Evolutionary conservation across 2,329 filamentous ascomycete species (phyloP), one percentile per base, ranked within the genome.

Genomic region (Talaromyces verruculosus): DNA sequence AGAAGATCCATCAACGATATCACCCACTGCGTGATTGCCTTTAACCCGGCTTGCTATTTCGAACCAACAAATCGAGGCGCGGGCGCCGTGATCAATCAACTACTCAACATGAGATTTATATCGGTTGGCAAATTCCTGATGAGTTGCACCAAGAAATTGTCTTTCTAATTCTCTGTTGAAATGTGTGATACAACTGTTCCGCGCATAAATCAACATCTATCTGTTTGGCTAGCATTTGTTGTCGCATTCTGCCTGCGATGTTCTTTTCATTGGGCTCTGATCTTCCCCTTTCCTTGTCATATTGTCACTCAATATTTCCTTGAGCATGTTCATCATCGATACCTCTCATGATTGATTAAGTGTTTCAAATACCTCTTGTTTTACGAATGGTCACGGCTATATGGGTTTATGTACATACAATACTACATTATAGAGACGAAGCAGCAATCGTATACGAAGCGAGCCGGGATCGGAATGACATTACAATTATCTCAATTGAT

Each of bases 1-100:
- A n/a, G 74, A 75, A 57, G 71, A 75, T 61, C 68, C 73, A 3
- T 17, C n/a, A 30, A n/a, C 41, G n/a, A 19, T 65, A 11, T 47
- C 59, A 39, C 47, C 49, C 22, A 59, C 28, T 35, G 17, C 25
- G 17, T 63, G 25, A 57, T 59, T 11, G 25, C 3, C 17, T 57
- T 55, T 19, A 10, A 35, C 25, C 33, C 10, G 30, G 30, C 30
- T 33, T 33, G 30, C 30, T 33, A 33, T 33, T 33, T 33, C 30
- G 7, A 33, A 33, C 30, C 30, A 33, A 30, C n/a, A 17, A 49
- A 62, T 25, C 15, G 43, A 62, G 60, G 60, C 41, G 60, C 60
- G 15, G 60, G 60, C 41, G 60, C 60, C 45, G 41, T 41, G n/a
- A 10, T 37, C 60, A 62, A 35, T 15, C 60, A 62, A 19, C 25